These are phyloP conservation scores for Cordyceps cicadae DNA, from an alignment of 2,329 filamentous ascomycete species.

Conservation along the genomic window DNA sequence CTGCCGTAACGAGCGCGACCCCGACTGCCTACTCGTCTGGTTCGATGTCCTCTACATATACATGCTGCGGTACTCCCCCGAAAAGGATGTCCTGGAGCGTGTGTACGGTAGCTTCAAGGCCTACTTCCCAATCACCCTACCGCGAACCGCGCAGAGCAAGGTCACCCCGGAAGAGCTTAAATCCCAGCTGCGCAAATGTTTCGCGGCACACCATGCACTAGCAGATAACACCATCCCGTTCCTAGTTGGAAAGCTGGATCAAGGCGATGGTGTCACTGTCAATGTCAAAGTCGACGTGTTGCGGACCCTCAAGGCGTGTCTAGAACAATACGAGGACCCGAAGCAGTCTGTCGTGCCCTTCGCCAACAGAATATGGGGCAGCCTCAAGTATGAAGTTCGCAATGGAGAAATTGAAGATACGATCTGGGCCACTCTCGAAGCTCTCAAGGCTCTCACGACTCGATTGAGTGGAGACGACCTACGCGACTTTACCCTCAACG, in stretches of 20 bases:
- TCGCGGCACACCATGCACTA: conserved; percentile 40
- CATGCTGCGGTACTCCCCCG: conserved; percentile 36
- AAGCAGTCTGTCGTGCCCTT: conserved; percentile 41
- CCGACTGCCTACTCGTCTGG: conserved; percentile 49
- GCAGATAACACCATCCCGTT: conserved; percentile 43
- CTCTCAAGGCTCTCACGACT: conserved; percentile 41
- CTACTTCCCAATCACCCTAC: conserved; percentile 53
- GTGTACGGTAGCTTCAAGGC: conserved; percentile 49
- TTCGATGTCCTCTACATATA: conserved; percentile 42
- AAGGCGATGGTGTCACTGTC: conserved; percentile 49
- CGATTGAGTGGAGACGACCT: conserved; percentile 37
- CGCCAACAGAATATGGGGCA: conserved; percentile 45
- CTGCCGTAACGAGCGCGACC: conserved; percentile 48
- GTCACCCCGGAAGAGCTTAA: conserved; percentile 52
- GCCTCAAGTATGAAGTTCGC: conserved; percentile 55
- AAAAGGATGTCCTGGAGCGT: conserved; percentile 38
- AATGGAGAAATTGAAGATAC: conserved; percentile 52
- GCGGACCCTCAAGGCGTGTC: conserved; percentile 45
- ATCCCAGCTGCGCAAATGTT: conserved; percentile 43
- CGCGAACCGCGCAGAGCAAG: conserved; percentile 40
- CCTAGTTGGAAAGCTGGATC: conserved; percentile 48
- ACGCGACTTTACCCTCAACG: conserved; percentile 36
- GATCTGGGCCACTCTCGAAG: conserved; percentile 47
- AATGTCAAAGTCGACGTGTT: conserved; percentile 53
- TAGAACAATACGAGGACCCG: conserved; percentile 39